Base-by-base conservation (phyloP, 2,329 filamentous ascomycete species). In the Colletotrichum sp. region DNA sequence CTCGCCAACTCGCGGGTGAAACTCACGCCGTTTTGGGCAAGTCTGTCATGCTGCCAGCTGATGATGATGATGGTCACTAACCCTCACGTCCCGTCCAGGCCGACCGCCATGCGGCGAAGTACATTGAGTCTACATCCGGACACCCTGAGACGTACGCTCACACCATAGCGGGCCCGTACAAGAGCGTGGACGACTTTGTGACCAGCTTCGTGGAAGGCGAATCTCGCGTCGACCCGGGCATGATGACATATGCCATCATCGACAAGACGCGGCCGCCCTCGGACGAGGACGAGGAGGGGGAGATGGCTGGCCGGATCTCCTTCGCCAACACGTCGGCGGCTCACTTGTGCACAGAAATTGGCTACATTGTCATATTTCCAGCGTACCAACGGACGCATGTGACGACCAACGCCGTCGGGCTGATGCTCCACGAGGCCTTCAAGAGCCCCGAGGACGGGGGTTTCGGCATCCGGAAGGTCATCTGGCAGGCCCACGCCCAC, bases 371-470 rank as follows among this genome's bases (percentile, higher is more conserved):
- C 30, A 81, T 82, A 12, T 77, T 85, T 16, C 84, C 84, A 3
- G 39, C 72, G 4, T 85, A 81, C 71, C 83, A 85, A 60, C 78
- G 80, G 34, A 84, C 83, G 7, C 82, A 85, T 70, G 83, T 86
- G 39, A 80, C 81, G 28, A 82, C 80, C 9, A 81, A 84, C 70
- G 80, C 83, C 21, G 79, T 82, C 16, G 83, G 83, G 6, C 78
- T 86, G 28, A 66, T 85, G 72, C 68, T 85, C 64, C 81, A 81
- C 55, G 80, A 82, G 72, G 81, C 81, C 7, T 76, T 81, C 21
- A 59, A 26, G 12, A 28, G 39, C 5, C 30, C 64, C 3, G 79
- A 60, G 10, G 63, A 78, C 10, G 80, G 79, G 8, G 79, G 81
- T 0, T 43, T 81, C 36, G 80, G 80, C 59, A 72, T 85, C 21